Conservation (phyloP, 768 basidiomycete genomes). For the Coprinopsis sp. region DNA sequence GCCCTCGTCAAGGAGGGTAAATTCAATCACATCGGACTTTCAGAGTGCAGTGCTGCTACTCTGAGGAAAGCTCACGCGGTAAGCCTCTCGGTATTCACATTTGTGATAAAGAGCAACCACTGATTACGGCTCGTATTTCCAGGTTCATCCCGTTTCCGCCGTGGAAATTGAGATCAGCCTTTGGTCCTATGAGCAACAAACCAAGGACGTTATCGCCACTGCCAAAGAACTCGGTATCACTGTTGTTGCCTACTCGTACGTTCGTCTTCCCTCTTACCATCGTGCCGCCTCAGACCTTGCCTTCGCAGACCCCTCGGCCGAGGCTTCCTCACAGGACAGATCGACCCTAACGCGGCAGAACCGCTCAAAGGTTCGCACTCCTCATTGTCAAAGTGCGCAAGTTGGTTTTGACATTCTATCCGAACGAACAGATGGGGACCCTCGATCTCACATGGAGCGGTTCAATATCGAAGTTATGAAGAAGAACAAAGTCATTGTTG, state of each 20-base stretch:
- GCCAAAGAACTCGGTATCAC: constrained; percentile 52
- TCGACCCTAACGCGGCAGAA: too few relatives aligned
- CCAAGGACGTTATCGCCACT: constrained; percentile 50
- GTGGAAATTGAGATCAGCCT: constrained; percentile 68
- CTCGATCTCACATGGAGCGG: constrained; percentile 33
- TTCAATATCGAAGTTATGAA: constrained; percentile 44
- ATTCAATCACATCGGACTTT: constrained; percentile 57
- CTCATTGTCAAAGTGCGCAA: neutral
- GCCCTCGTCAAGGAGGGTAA: constrained; percentile 49
- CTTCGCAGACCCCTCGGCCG: constrained; percentile 48
- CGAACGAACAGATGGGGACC: constrained; percentile 39
- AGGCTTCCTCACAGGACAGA: constrained; percentile 48
- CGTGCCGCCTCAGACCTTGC: neutral
- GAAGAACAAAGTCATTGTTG: constrained; percentile 41
- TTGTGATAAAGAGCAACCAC: too few relatives aligned
- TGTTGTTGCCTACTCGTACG: constrained; percentile 57
- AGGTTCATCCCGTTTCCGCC: constrained; percentile 52
- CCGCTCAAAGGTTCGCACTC: too few relatives aligned
- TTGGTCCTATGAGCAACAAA: constrained; percentile 52
- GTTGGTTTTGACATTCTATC: constrained; percentile 1
- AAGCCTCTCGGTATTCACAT: too few relatives aligned
- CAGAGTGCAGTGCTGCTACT: constrained; percentile 47
- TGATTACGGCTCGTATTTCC: too few relatives aligned
- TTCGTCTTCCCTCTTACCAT: constrained; percentile 1
- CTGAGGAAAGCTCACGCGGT: too few relatives aligned